Percentiles rank a stretch among this genome's conserved stretches.
phyloP scores from a whole-genome alignment of 1,139 yeast species.

The Meyerozyma smithsonii region DNA sequence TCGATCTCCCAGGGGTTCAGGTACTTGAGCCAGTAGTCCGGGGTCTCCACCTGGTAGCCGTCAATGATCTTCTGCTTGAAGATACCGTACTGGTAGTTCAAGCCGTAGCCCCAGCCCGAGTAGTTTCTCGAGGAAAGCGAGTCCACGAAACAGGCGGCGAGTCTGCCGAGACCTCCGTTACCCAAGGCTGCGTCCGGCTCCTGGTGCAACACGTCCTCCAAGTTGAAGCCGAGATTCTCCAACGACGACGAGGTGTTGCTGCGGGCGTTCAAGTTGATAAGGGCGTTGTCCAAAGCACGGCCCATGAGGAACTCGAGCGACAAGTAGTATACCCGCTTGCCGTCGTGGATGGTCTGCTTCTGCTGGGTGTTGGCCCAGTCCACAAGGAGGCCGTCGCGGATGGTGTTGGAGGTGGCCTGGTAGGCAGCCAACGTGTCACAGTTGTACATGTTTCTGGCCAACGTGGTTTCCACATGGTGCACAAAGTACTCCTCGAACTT shows the following conservation, averaged over 20 bases:
- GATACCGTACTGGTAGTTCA: conserved; percentile 90
- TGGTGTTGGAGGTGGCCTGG: conserved; percentile 77
- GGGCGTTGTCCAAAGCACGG: conserved; percentile 89
- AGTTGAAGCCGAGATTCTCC: conserved; percentile 74
- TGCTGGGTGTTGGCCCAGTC: conserved; percentile 96
- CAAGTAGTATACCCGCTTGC: conserved; percentile 81
- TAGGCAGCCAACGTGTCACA: conserved; percentile 92
- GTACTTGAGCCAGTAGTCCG: conserved; percentile 88
- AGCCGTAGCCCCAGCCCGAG: conserved; percentile 96
- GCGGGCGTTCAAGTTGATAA: conserved; percentile 65
- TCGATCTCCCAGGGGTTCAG: conserved; percentile 93
- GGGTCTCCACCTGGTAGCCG: conserved; percentile 91
- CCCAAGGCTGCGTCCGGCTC: conserved; percentile 96
- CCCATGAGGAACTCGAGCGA: conserved; percentile 94
- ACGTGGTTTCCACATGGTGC: conserved; percentile 80
- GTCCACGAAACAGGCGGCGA: conserved; percentile 93
- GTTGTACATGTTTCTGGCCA: conserved; percentile 86
- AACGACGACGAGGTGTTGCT: conserved; percentile 52
- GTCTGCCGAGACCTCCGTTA: conserved; percentile 91
- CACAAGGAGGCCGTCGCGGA: conserved; percentile 74
- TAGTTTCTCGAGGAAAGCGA: conserved; percentile 81
- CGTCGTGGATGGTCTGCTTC: conserved; percentile 76
- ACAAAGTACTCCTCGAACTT: conserved; percentile 70
- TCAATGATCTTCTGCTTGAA: conserved; percentile 86
- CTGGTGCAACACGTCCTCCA: conserved; percentile 79